Evolutionary conservation across 305 asterid species (phyloP).

Genomic region (Coffea humblotiana): DNA sequence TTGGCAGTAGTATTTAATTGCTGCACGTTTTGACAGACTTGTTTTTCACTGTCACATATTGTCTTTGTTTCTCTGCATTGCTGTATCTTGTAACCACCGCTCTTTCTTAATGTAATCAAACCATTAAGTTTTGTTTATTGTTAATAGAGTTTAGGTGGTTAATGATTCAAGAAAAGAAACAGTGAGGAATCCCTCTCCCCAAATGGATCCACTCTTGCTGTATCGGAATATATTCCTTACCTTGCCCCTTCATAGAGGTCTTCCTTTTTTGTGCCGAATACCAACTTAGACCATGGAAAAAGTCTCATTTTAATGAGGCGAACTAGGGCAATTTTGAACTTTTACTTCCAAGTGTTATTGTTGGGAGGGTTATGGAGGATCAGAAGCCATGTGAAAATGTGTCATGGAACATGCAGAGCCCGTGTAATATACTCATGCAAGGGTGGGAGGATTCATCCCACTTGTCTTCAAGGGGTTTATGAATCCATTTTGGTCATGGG

Average conservation of each 20-base stretch:
- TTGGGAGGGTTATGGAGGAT: constrained; percentile 9
- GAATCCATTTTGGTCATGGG: constrained; percentile 4
- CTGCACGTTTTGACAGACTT: constrained; percentile 13
- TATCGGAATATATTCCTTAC: constrained; percentile 47
- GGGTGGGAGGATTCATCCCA: constrained; percentile 23
- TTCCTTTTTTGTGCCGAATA: constrained; percentile 11
- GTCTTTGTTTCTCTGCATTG: not conserved
- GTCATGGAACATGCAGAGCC: constrained; percentile 51
- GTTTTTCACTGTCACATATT: constrained; percentile 33
- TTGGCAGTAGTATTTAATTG: constrained; percentile 21
- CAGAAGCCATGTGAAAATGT: constrained; percentile 68
- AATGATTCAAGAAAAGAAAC: constrained; percentile 33
- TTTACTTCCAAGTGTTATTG: not conserved
- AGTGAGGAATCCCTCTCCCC: constrained; percentile 35
- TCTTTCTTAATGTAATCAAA: not conserved
- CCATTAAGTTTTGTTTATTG: not conserved
- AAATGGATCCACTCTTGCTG: constrained; percentile 14
- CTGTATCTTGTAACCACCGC: constrained; percentile 16
- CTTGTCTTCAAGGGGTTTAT: constrained; percentile 31
- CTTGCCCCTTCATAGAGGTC: constrained; percentile 28
- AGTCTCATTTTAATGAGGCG: constrained; percentile 8
- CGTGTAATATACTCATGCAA: constrained; percentile 51
- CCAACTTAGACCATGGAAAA: constrained; percentile 16
- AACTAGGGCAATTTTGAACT: constrained; percentile 20
- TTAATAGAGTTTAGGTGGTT: constrained; percentile 2